Percentiles rank a stretch among this genome's conserved stretches.
Conservation (phyloP, 2,329 filamentous ascomycete genomes). For the Botrytis aclada region DNA sequence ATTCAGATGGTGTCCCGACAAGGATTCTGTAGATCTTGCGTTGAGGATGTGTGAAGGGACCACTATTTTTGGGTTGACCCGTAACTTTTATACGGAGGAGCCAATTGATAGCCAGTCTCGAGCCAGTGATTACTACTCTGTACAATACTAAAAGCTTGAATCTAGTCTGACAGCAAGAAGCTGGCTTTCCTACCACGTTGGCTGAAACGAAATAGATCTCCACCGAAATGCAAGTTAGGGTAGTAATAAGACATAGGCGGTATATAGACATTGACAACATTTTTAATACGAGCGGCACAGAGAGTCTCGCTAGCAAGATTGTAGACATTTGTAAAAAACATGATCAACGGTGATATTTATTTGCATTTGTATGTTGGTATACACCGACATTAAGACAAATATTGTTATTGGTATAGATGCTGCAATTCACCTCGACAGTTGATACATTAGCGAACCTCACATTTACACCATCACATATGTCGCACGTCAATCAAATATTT, state of each 20-base stretch:
- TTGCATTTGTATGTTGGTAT: neutral
- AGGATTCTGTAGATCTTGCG: neutral
- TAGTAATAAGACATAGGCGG: neutral
- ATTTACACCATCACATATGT: neutral
- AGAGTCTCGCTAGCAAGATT: no score
- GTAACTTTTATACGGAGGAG: neutral
- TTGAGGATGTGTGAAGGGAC: neutral
- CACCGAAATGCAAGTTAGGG: neutral
- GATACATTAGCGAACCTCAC: neutral
- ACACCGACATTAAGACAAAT: neutral
- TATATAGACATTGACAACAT: neutral
- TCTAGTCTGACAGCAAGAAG: neutral
- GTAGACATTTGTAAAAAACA: neutral
- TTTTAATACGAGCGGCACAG: no score
- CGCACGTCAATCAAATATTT: neutral
- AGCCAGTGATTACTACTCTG: neutral
- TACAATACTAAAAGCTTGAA: neutral
- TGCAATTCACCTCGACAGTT: neutral
- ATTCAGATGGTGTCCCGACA: neutral
- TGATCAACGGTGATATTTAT: neutral
- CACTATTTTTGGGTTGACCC: neutral
- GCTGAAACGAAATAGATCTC: neutral
- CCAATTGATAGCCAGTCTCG: neutral
- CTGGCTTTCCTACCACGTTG: neutral
- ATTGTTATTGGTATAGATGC: neutral